phyloP scores from a whole-genome alignment of 441 rosid genomes.

The Capsella rubella region DNA sequence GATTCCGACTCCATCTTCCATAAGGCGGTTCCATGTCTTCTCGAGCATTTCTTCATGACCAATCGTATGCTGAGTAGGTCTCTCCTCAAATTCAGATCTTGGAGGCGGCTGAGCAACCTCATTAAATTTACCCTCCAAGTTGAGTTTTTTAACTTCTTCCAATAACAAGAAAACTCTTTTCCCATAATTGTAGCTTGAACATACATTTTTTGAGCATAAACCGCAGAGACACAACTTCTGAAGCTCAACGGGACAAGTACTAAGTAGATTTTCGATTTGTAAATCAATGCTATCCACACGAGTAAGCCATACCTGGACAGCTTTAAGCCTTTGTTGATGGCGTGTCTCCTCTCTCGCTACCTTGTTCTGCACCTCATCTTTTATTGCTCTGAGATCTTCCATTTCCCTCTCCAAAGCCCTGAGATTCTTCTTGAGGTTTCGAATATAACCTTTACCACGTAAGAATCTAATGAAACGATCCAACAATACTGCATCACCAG shows the following conservation, averaged over 20 bases:
- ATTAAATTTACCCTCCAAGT: no score
- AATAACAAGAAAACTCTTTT: slow-evolving; percentile 17
- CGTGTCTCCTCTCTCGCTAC: neutral
- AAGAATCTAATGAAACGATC: neutral
- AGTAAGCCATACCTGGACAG: no score
- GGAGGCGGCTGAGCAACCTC: no score
- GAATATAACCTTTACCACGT: neutral
- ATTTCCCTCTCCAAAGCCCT: neutral
- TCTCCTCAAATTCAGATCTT: no score
- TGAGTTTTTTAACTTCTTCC: slow-evolving; percentile 4
- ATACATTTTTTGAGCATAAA: slow-evolving; percentile 24
- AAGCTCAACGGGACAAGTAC: neutral
- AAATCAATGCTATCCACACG: no score
- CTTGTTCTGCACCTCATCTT: neutral
- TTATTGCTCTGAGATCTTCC: slow-evolving; percentile 4
- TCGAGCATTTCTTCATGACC: slow-evolving; percentile 14
- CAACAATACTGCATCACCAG: no score
- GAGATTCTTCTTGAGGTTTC: slow-evolving; percentile 16
- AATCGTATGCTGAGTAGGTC: no score
- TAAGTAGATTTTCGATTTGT: no score
- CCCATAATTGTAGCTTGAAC: slow-evolving; percentile 27
- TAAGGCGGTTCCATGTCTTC: slow-evolving; percentile 38
- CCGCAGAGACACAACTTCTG: neutral
- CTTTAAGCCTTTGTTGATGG: neutral
- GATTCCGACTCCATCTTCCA: neutral